A percentile compares a stretch with the other conserved stretches of the same genome.
Evolutionary conservation across 257 asterid species (phyloP).

Genomic region (Lycium barbarum): DNA sequence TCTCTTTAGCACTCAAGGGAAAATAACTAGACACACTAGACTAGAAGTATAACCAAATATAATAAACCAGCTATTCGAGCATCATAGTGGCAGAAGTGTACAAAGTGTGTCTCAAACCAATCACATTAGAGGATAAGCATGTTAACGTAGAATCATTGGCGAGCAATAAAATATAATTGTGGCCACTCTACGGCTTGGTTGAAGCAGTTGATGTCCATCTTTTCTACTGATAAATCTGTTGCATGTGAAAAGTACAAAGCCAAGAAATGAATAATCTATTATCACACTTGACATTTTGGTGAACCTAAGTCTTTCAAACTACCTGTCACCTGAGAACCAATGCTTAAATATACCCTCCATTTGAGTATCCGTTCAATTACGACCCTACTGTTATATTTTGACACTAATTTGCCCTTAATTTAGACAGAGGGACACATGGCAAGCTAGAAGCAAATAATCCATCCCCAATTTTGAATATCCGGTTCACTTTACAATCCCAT

Average conservation of each 20-base stretch:
- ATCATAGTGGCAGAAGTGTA: background rate
- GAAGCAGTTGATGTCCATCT: background rate
- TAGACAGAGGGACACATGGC: background rate
- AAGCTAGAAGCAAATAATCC: background rate
- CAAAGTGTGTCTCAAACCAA: background rate
- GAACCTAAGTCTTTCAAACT: constrained; percentile 24
- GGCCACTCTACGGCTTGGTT: background rate
- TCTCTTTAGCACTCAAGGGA: background rate
- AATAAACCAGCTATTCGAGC: background rate
- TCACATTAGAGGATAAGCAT: background rate
- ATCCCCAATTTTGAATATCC: background rate
- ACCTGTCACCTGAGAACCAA: background rate
- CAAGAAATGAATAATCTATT: background rate
- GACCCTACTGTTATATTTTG: background rate
- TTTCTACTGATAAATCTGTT: constrained; percentile 7
- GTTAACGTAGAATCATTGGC: background rate
- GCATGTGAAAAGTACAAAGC: background rate
- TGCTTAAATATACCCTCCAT: background rate
- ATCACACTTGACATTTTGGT: background rate
- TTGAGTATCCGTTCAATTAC: background rate
- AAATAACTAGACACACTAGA: background rate
- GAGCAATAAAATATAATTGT: background rate
- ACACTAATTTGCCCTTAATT: background rate
- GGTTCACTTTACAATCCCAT: background rate
- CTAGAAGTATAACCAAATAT: background rate